Base-by-base conservation (phyloP, 1,139 yeast species). In the Protomyces inundatus region DNA sequence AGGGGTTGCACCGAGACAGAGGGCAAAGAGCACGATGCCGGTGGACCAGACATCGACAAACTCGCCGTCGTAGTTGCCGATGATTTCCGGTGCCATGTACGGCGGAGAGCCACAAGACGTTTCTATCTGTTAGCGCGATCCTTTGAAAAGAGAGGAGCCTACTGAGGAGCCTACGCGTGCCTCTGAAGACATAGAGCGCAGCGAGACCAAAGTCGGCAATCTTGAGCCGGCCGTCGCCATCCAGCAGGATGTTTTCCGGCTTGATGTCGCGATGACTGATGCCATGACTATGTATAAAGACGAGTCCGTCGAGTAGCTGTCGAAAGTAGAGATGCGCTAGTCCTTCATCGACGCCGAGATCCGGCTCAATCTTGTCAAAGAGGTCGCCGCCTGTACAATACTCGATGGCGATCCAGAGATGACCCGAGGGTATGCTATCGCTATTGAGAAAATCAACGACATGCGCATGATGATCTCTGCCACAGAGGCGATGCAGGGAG, bases 231-330 rank as follows among this genome's bases (percentile, higher is more conserved):
- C 84, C 85, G 64, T 82, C 82, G 36, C 77, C 77, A 71, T 90
- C 96, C 23, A 90, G 76, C 40, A 90, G 77, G n/a, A 90, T 83
- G 71, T 90, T 90, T 71, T 90, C 97, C 0, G 97, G 97, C 72
- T 90, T 90, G 65, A 90, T 87, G 72, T 90, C 70, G 67, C 97
- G 75, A 76, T 90, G 97, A 4, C 95, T 91, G 52, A 90, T 87
- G 61, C 93, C 90, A 59, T 80, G 81, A 2, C 80, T 77, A 72
- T 90, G 97, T 51, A 89, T 72, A 69, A 79, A 83, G 4, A 76
- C 77, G 14, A 84, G 74, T 0, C 87, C 87, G 63, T 80, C 82
- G 1, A 84, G 77, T 66, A 86, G 74, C 68, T 86, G 89, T 56
- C 80, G 80, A 71, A 85, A 86, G 70, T 85, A 86, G 70, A 86